These are phyloP conservation scores for Lathyrus tuberosus DNA, from an alignment of 306 rosid species.

Conservation along the genomic window DNA sequence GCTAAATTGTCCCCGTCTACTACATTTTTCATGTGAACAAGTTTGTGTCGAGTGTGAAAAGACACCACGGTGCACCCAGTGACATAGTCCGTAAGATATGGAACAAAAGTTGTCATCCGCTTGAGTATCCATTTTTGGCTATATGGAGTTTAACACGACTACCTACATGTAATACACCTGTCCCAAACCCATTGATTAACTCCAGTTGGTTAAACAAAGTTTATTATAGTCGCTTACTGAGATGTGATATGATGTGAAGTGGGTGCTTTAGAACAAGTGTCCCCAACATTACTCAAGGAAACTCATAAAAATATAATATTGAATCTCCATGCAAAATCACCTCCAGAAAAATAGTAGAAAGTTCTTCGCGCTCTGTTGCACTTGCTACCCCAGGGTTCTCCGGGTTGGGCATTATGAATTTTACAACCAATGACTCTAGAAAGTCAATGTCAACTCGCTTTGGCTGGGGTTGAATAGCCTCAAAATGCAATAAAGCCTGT, in stretches of 20 bases:
- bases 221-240: not conserved
- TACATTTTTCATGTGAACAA: too few species aligned
- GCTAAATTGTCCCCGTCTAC: too few species aligned
- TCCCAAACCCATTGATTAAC: not conserved
- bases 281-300: not conserved
- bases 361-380: conserved; percentile 80
- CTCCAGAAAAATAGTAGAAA: conserved; percentile 91
- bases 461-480: conserved; percentile 74
- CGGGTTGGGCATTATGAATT: conserved; percentile 68
- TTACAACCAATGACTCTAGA: conserved; percentile 74
- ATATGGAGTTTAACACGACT: not conserved
- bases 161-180: not conserved
- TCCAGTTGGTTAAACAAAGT: not conserved
- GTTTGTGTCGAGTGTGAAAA: too few species aligned
- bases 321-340: conserved; percentile 40
- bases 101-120: too few species aligned
- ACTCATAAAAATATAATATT: not conserved
- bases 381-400: conserved; percentile 62
- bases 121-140: not conserved
- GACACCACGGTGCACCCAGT: too few species aligned
- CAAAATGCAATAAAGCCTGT: conserved; percentile 92
- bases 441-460: conserved; percentile 74
- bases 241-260: not conserved
- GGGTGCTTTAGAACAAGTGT: not conserved
- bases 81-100: too few species aligned